Percentiles rank a stretch among this genome's conserved stretches.
These are phyloP conservation scores for Candida nemodendra DNA, from an alignment of 805 yeast genomes.

Conservation along the genomic window DNA sequence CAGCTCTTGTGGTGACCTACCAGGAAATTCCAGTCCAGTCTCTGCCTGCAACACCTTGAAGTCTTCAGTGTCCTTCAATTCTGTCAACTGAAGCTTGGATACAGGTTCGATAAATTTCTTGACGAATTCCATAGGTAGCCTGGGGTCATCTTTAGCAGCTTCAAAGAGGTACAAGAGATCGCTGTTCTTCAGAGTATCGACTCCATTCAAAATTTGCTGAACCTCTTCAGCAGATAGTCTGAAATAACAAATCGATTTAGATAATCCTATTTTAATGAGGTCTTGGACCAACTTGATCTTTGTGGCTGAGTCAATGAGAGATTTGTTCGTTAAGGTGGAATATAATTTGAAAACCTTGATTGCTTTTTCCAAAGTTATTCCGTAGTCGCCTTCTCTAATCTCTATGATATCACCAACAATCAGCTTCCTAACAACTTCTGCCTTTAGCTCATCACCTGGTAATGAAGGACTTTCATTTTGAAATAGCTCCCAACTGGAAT, in stretches of 20 bases:
- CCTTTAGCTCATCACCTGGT: slow-evolving; percentile 8
- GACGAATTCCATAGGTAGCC: slow-evolving; percentile 2
- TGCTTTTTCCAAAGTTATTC: slow-evolving; percentile 14
- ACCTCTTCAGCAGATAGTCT: slow-evolving; percentile 13
- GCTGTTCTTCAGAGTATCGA: slow-evolving; percentile 13
- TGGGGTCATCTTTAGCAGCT: slow-evolving; percentile 6
- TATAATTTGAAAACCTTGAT: slow-evolving; percentile 16
- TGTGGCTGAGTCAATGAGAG: slow-evolving; percentile 9
- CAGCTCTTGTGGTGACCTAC: neutral
- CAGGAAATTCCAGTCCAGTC: neutral
- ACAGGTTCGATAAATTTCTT: slow-evolving; percentile 18
- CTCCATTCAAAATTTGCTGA: slow-evolving; percentile 5
- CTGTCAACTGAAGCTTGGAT: slow-evolving; percentile 15
- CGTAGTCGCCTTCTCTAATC: slow-evolving; percentile 18
- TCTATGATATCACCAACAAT: slow-evolving; percentile 25
- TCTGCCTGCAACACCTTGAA: slow-evolving; percentile 3
- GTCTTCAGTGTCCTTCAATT: slow-evolving; percentile 13
- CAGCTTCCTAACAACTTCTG: slow-evolving; percentile 21
- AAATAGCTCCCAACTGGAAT: slow-evolving; percentile 33
- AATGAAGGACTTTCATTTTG: slow-evolving; percentile 1
- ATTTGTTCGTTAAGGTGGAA: slow-evolving; percentile 11
- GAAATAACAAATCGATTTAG: slow-evolving; percentile 16
- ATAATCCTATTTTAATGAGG: slow-evolving; percentile 19
- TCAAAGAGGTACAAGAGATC: slow-evolving; percentile 24
- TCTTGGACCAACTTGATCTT: slow-evolving; percentile 14